Evolutionary conservation across 2,329 filamentous ascomycete species (phyloP), one percentile per base, ranked within the genome.

Genomic region (Neobulgaria alba): DNA sequence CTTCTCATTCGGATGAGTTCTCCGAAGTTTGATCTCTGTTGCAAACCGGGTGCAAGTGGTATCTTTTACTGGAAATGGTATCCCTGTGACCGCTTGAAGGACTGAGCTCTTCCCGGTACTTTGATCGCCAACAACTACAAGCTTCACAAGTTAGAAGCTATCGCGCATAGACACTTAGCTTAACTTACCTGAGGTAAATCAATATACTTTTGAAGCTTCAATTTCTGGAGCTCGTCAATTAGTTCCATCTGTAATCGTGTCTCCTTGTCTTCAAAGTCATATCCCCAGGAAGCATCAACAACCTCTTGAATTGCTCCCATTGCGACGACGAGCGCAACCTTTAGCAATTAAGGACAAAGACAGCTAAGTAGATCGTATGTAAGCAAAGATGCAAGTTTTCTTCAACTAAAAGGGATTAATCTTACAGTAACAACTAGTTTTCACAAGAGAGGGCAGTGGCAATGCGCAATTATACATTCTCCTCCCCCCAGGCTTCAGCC

Each of bases 41-140:
- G 65, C 63, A 43, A 67, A 69, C 1, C 63, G 53, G 4, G 66
- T 69, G 35, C 65, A 68, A 10, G 66, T 53, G 2, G 58, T 59
- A 15, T 54, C 55, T 19, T 60, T 52, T 2, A 58, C 55, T 18
- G 64, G 64, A 41, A 68, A 66, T 2, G 58, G 57, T 5, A 66
- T 47, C 1, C 55, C 52, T 3, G 63, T 66, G 33, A 63, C 15
- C 31, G 57, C 48, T 50, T 63, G 49, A 23, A 63, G 46, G 18
- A 59, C 42, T 8, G 53, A 65, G 20, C 46, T 59, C 51, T 57
- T 63, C 2, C 66, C 64, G 20, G 57, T 59, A 0, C 58, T 65
- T 41, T 67, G 62, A 37, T 67, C 64, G 4, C 65, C 63, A 17
- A 61, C 56, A 14, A 65, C 61, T 5, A 65, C 59, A 2, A 65